Percentiles rank a stretch among this genome's conserved stretches.
Conservation (phyloP, 2,329 filamentous ascomycete genomes). For the Arthrobotrys megalospora region DNA sequence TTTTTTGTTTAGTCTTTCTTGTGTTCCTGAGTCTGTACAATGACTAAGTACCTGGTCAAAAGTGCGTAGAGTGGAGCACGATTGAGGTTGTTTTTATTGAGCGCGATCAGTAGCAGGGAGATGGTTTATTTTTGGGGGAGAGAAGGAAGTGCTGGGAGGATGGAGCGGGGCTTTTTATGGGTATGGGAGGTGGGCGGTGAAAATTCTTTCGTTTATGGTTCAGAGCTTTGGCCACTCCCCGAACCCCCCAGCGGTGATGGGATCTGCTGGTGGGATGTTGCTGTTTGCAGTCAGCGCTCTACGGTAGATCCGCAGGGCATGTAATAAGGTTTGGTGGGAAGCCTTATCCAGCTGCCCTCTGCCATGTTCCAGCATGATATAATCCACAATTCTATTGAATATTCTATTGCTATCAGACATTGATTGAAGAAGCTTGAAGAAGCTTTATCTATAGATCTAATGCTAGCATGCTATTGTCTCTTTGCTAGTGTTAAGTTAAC, state of each 20-base stretch:
- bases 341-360: too few species aligned
- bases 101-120: slow-evolving; percentile 28
- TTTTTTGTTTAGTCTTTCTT: neutral
- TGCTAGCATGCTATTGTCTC: too few species aligned
- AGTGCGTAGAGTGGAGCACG: slow-evolving; percentile 25
- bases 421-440: too few species aligned
- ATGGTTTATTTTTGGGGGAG: slow-evolving; percentile 25
- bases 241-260: neutral
- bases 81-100: slow-evolving; percentile 20
- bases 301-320: slow-evolving; percentile 12
- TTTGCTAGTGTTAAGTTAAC: too few species aligned
- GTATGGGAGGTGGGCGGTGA: neutral
- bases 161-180: slow-evolving; percentile 1
- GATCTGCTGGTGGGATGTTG: slow-evolving; percentile 18
- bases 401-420: too few species aligned
- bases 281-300: slow-evolving; percentile 21
- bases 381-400: too few species aligned
- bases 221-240: slow-evolving; percentile 45
- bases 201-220: slow-evolving; percentile 47
- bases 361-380: too few species aligned
- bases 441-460: too few species aligned
- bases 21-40: neutral
- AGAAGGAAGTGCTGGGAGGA: neutral
- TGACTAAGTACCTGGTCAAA: neutral
- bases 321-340: slow-evolving; percentile 24